phyloP scores from a whole-genome alignment of 164 flowering plant genomes.

The Cinnamomum chago region DNA sequence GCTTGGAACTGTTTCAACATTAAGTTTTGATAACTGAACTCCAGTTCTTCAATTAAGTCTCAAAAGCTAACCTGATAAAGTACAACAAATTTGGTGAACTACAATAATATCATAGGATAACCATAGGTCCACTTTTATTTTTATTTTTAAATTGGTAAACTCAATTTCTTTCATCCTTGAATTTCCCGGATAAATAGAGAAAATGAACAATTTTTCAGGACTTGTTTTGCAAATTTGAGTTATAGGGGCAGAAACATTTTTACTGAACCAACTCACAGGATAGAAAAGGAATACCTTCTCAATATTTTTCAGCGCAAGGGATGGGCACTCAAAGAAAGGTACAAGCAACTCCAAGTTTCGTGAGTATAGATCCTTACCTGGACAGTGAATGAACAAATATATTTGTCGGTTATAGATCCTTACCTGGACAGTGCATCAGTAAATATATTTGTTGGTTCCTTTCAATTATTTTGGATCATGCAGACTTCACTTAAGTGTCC shows the following conservation, averaged over 20 bases:
- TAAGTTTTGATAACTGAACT: no score
- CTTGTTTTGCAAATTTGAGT: not conserved
- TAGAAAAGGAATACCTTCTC: constrained; percentile 51
- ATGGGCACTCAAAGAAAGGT: constrained; percentile 79
- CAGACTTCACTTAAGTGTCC: not conserved
- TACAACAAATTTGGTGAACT: no score
- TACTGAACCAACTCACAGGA: not conserved
- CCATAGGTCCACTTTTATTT: not conserved
- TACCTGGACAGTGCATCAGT: constrained; percentile 45
- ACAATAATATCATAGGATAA: no score
- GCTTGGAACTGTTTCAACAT: no score
- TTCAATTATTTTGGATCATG: not conserved
- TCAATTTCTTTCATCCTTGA: not conserved
- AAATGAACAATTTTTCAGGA: not conserved
- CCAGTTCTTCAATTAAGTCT: no score
- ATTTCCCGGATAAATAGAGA: not conserved
- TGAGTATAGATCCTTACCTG: constrained; percentile 75
- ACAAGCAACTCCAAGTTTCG: constrained; percentile 86
- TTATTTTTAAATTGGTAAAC: not conserved
- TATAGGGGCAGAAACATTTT: not conserved
- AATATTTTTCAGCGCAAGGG: constrained; percentile 56
- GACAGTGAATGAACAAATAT: constrained; percentile 10
- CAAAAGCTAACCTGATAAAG: no score
- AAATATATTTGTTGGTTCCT: not conserved
- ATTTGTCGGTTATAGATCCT: constrained; percentile 38